Evolutionary conservation across 164 flowering plant species (phyloP).

Genomic region (Platanus orientalis): DNA sequence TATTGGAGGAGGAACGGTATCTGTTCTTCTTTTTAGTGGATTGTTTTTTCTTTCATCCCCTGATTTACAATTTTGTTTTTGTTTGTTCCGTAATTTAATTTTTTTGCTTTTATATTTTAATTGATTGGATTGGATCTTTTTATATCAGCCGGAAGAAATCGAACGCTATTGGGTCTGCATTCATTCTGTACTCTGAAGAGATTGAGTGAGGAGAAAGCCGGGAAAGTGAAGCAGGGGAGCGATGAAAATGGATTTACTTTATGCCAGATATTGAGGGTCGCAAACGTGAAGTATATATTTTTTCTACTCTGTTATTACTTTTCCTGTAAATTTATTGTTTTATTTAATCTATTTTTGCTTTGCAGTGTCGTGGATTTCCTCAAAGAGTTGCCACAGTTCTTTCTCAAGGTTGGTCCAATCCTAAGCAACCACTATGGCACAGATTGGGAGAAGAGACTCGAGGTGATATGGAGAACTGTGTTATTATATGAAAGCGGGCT

Average conservation of each 20-base stretch:
- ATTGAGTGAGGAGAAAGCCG: constrained; percentile 34
- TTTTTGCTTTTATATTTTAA: not conserved
- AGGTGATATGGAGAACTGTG: constrained; percentile 37
- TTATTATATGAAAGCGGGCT: not conserved
- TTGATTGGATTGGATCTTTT: not conserved
- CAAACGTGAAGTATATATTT: constrained; percentile 60
- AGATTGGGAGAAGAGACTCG: constrained; percentile 89
- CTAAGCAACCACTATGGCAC: constrained; percentile 59
- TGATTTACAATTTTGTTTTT: not conserved
- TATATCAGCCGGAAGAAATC: constrained; percentile 65
- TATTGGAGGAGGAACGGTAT: constrained; percentile 64
- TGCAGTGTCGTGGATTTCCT: constrained; percentile 74
- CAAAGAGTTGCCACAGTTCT: constrained; percentile 85
- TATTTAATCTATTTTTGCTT: not conserved
- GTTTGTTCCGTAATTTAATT: no score
- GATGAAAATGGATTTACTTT: constrained; percentile 42
- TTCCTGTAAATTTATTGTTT: not conserved
- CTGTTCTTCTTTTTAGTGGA: not conserved
- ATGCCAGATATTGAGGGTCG: constrained; percentile 63
- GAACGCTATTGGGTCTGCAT: constrained; percentile 84
- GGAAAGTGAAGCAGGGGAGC: constrained; percentile 14
- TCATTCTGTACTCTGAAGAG: constrained; percentile 57
- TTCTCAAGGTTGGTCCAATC: constrained; percentile 67
- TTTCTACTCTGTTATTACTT: not conserved
- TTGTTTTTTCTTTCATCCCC: not conserved